A percentile compares a stretch with the other conserved stretches of the same genome.
Conservation (phyloP, 352 stramenopile genomes). For the Phytophthora podocarpi region DNA sequence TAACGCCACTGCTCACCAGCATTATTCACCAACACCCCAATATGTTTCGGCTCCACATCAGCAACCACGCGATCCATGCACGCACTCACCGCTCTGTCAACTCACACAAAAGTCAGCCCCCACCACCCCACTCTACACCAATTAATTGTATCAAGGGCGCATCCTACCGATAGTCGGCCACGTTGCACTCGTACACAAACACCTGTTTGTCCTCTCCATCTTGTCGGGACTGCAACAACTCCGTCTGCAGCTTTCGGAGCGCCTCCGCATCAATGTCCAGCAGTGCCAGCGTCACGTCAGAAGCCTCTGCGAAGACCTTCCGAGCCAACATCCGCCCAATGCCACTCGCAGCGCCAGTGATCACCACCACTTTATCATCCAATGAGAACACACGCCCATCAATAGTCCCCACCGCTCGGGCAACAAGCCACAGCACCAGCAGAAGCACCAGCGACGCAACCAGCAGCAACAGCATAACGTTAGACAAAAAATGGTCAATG, state of each 20-base stretch:
- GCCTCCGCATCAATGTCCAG: conserved; percentile 62
- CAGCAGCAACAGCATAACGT: not conserved
- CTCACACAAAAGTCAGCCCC: not conserved
- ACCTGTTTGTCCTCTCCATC: conserved; percentile 20
- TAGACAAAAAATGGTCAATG: too few relatives aligned
- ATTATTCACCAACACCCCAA: conserved; percentile 69
- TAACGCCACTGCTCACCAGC: conserved; percentile 29
- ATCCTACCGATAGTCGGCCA: conserved; percentile 62
- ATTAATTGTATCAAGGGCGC: not conserved
- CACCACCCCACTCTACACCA: not conserved
- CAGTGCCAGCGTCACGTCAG: conserved; percentile 52
- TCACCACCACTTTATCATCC: conserved; percentile 57
- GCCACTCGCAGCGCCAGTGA: conserved; percentile 67
- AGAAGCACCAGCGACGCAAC: not conserved
- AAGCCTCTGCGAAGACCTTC: conserved; percentile 34
- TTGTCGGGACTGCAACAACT: conserved; percentile 16
- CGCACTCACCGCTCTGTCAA: conserved; percentile 37
- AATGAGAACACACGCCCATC: conserved; percentile 39
- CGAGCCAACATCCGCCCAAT: conserved; percentile 55
- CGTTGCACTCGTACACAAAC: conserved; percentile 59
- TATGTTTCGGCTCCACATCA: conserved; percentile 44
- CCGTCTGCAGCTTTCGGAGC: conserved; percentile 33
- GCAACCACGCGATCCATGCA: conserved; percentile 36
- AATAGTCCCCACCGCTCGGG: not conserved
- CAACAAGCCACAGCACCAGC: conserved; percentile 11